phyloP scores from a whole-genome alignment of 345 rosid genomes.

The Atalantia buxifolia region DNA sequence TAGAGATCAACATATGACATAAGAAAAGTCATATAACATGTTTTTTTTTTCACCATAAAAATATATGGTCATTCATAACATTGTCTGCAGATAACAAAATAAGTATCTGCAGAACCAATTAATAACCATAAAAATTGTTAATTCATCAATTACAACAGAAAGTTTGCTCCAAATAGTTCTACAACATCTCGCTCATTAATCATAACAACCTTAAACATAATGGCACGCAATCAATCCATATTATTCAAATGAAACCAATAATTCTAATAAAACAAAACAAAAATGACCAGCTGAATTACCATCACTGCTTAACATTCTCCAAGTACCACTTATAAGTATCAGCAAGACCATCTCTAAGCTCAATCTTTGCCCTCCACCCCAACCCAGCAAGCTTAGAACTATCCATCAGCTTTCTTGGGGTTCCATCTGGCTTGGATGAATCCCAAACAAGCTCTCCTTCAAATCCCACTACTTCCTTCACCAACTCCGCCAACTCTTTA shows the following conservation, averaged over 20 bases:
- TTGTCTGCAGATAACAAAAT: neutral
- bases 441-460: conserved; percentile 90
- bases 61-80: neutral
- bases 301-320: conserved; percentile 57
- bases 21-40: neutral
- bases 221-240: neutral
- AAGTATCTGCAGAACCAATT: neutral
- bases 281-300: conserved; percentile 5
- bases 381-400: conserved; percentile 68
- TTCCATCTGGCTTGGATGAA: conserved; percentile 78
- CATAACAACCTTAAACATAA: neutral
- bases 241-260: neutral
- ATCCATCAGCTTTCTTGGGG: conserved; percentile 96
- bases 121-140: neutral
- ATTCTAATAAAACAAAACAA: neutral
- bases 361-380: conserved; percentile 80
- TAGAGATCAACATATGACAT: neutral
- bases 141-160: neutral
- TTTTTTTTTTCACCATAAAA: neutral
- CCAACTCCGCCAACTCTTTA: conserved; percentile 87
- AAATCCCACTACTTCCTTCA: conserved; percentile 87
- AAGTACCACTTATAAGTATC: conserved; percentile 88
- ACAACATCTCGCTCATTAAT: neutral
- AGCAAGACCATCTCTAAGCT: conserved; percentile 69
- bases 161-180: neutral